Base-by-base conservation (phyloP, 2,329 filamentous ascomycete species). In the Trichoderma semiorbis region DNA sequence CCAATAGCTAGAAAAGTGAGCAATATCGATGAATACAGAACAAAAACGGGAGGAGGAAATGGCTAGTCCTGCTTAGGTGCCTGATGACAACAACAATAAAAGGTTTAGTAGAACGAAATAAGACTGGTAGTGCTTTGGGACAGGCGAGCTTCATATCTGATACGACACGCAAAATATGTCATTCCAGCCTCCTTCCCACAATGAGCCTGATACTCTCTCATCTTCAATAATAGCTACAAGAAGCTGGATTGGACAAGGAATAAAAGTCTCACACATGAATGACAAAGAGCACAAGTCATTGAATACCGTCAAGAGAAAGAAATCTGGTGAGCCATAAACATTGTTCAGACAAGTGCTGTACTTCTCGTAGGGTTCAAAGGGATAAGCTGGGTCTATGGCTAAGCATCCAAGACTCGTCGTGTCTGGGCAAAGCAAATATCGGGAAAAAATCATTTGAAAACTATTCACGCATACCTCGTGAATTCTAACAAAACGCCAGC, bases 401-500 rank as follows among this genome's bases (percentile, higher is more conserved):
- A 57, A 21, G 16, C 30, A 39, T 39, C 36, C 34, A 58, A 68
- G 34, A 16, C 12, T 11, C 58, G 53, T 21, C 7, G 2, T 12
- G 26, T 10, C n/a, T 43, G 24, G 18, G 32, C 28, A 21, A 34
- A 60, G 57, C 57, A 60, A 53, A 6, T 60, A 60, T 34, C 57
- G 21, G 36, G 39, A 34, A 24, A 24, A 69, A 61, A 72, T 32
- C 43, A 61, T 73, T 69, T 69, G 76, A 73, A 76, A 78, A 74
- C 64, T 73, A 75, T 78, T 75, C 78, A 79, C 78, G 77, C 78
- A 78, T 79, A 79, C 77, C 76, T 78, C 77, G 77, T 79, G 77
- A 76, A 77, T 75, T 69, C 75, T 78, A 78, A 69, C 65, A 60
- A 75, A 73, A 77, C 76, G 77, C 78, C 78, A 36, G 72, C 72